These are phyloP conservation scores for Nyssa sinensis DNA, from an alignment of 148 eudicot genomes.

Conservation along the genomic window DNA sequence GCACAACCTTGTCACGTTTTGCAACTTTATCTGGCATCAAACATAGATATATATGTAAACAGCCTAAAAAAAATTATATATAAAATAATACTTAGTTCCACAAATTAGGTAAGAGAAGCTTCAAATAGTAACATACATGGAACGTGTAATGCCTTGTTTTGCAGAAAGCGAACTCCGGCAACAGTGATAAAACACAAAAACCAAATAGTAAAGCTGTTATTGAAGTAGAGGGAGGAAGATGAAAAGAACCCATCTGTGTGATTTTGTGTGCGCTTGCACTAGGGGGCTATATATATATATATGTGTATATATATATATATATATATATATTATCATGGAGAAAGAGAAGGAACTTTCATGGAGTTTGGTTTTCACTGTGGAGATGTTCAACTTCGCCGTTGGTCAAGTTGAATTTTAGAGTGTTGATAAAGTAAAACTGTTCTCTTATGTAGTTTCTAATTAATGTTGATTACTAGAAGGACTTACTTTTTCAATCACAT, in stretches of 20 bases:
- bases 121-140: no score
- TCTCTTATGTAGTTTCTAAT: background rate
- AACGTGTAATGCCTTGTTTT: conserved; percentile 17
- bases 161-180: conserved; percentile 9
- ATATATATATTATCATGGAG: no score
- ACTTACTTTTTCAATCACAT: no score
- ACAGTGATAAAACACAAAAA: background rate
- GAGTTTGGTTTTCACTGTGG: background rate
- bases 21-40: background rate
- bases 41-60: background rate
- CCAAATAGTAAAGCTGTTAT: background rate
- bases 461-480: no score
- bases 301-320: no score
- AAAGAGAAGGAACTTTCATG: no score
- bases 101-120: no score
- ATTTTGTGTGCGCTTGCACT: background rate
- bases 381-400: conserved; percentile 4
- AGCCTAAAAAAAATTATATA: background rate
- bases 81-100: background rate
- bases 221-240: background rate
- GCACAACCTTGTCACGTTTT: conserved; percentile 17
- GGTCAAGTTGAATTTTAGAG: conserved; percentile 19
- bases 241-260: conserved; percentile 5
- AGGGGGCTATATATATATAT: background rate
- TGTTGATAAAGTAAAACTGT: conserved; percentile 3